Base-by-base conservation (phyloP, 305 asterid genomes). In the Fraxinus ornus region DNA sequence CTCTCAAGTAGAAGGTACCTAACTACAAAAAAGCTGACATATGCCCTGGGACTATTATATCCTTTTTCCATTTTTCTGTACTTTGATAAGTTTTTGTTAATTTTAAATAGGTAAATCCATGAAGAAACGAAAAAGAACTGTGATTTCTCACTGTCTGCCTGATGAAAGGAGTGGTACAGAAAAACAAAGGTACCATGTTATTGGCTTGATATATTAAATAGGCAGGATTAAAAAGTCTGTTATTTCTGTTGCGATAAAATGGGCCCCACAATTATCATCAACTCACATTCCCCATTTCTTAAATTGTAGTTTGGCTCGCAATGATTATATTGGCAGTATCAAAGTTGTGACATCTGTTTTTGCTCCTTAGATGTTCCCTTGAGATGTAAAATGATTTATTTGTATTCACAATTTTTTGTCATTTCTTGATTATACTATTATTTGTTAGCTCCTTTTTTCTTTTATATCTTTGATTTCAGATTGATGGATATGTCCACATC, bases 141-240 rank as follows among this genome's bases (percentile, higher is more conserved):
- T 83, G 26, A 85, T 77, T 76, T 73, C 86, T 39, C 80, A 57
- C 79, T 85, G 81, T 83, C 85, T 62, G 74, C 85, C 89, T 49
- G 89, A 85, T 4, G 86, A 88, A 76, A 89, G 74, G 74, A 87
- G 82, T 30, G 84, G 77, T 77, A 87, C 94, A 35, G 98, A 90
- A 71, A 96, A 92, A 87, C 99, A 96, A 85, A 91, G 98, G 99
- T 94, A 79, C 12, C 35, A 0, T 57, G 68, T 57, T 57, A 57
- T 57, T 57, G 60, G 72, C 15, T 64, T 64, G 17, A 64, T 24
- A 64, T 7, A 9, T 64, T 64, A 64, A 22, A 64, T 64, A 64
- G 33, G 1, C 15, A 19, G 68, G 68, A 21, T 57, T 19, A 17
- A 7, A 57, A 19, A 57, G 68, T n/a, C 28, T 10, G 12, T 19